Base-by-base conservation (phyloP, 2,329 filamentous ascomycete genomes). In the Ilyonectria sp. region DNA sequence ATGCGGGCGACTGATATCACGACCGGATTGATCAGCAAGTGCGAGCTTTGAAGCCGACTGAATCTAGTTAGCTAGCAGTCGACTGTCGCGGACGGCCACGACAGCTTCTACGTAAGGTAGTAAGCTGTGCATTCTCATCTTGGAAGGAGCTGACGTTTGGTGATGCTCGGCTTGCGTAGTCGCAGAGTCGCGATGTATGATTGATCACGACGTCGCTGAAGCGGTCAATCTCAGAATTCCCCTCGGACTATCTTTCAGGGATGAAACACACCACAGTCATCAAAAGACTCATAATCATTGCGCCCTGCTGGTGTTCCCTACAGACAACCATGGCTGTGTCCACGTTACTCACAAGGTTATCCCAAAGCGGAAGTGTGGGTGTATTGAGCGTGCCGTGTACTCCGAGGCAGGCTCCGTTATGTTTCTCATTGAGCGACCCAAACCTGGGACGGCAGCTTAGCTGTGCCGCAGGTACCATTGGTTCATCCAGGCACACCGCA, bases 71-170 rank as follows among this genome's bases (percentile, higher is more conserved):
- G 49, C 33, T 19, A n/a, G 29, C 6, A 46, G 10, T 6, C 29
- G 10, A n/a, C 13, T 49, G 31, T 40, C 55, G 37, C 10, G 33
- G 49, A 50, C 31, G 23, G 49, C 47, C 33, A n/a, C 62, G 62
- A 59, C 55, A 23, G 46, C 43, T 7, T 60, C 55, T 49, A 60
- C 62, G 62, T 65, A 54, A 60, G 31, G 19, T 10, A 8, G 46
- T 46, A 49, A 49, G 55, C 56, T n/a, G 17, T 35, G 43, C 21
- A 23, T 49, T 26, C n/a, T 31, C 6, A 23, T 33, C n/a, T 23
- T 26, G 19, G 26, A 15, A 29, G 26, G 10, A 21, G 11, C n/a
- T 11, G 11, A 33, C 19, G 29, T n/a, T 26, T 15, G 43, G 21
- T 10, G n/a, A 53, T 49, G 19, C 11, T 11, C 17, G 17, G 43